These are phyloP conservation scores for Chalciporus chontae DNA, from an alignment of 768 basidiomycete genomes.

Conservation along the genomic window DNA sequence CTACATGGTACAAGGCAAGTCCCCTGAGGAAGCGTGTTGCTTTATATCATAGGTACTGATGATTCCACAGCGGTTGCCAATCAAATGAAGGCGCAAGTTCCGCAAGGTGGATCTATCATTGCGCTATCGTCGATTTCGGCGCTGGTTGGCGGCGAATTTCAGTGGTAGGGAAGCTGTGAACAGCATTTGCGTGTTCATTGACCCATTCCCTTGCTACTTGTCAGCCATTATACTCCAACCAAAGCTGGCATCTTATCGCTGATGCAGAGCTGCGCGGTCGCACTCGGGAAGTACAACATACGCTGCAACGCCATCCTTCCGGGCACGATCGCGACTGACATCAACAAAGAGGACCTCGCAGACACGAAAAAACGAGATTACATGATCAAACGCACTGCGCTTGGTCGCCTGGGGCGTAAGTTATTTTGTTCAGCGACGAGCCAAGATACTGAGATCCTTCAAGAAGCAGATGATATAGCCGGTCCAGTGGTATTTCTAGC, in stretches of 20 bases:
- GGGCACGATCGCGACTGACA: conserved; percentile 73
- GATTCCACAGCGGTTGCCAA: conserved; percentile 54
- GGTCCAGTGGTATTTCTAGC: conserved; percentile 74
- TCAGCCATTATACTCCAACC: conserved; percentile 73
- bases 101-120: conserved; percentile 72
- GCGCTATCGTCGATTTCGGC: conserved; percentile 79
- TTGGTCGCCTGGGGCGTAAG: conserved; percentile 64
- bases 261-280: conserved; percentile 79
- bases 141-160: conserved; percentile 70
- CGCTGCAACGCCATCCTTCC: conserved; percentile 71
- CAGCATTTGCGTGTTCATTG: neutral
- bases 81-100: conserved; percentile 66
- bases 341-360: conserved; percentile 72
- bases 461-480: neutral
- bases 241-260: conserved; percentile 69
- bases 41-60: too few relatives aligned
- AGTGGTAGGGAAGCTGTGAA: conserved; percentile 41
- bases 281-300: conserved; percentile 73
- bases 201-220: neutral
- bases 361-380: conserved; percentile 54
- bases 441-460: conserved; percentile 43
- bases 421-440: neutral
- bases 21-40: neutral
- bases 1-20: conserved; percentile 59
- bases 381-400: conserved; percentile 61